Evolutionary conservation across 2,329 filamentous ascomycete genomes (phyloP).

Genomic region (Polychaeton citri): DNA sequence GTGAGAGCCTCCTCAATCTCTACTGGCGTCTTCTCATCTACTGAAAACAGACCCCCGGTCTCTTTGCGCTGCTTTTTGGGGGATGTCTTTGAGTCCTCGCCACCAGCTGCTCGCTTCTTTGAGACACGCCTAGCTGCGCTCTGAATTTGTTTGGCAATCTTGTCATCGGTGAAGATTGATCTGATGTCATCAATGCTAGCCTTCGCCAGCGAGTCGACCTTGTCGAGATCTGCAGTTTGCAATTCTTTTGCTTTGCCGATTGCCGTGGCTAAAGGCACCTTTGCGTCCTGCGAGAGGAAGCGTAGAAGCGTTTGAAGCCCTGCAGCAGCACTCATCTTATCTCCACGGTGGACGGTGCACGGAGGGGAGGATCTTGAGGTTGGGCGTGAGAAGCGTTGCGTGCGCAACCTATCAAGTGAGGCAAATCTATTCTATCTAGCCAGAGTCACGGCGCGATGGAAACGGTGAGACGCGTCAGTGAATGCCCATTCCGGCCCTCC

Average conservation of each 20-base stretch:
- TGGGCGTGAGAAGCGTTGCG: no score
- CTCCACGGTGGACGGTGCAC: slow-evolving; percentile 47
- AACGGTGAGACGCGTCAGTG: no score
- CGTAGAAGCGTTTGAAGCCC: slow-evolving; percentile 32
- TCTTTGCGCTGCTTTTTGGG: slow-evolving; percentile 25
- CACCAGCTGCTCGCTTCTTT: slow-evolving; percentile 39
- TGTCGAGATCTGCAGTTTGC: slow-evolving; percentile 33
- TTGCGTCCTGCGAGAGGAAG: slow-evolving; percentile 45
- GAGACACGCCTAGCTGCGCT: slow-evolving; percentile 43
- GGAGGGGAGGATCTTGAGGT: slow-evolving; percentile 99
- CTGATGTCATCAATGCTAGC: slow-evolving; percentile 31
- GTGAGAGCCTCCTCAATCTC: slow-evolving; percentile 50
- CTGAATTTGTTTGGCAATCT: slow-evolving; percentile 42
- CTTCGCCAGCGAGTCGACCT: slow-evolving; percentile 36
- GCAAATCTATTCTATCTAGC: no score
- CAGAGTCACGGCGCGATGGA: no score
- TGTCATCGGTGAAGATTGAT: slow-evolving; percentile 36
- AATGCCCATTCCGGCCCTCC: no score
- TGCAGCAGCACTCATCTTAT: slow-evolving; percentile 9
- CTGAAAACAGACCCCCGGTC: slow-evolving; percentile 16
- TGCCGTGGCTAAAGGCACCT: slow-evolving; percentile 40
- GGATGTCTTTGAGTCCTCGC: slow-evolving; percentile 13
- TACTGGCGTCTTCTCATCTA: slow-evolving; percentile 28
- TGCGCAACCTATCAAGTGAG: no score
- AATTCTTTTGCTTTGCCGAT: slow-evolving; percentile 43